A percentile compares a stretch with the other conserved stretches of the same genome.
These are phyloP conservation scores for Cocos nucifera DNA, from an alignment of 176 grass and related monocot genomes.

Conservation along the genomic window DNA sequence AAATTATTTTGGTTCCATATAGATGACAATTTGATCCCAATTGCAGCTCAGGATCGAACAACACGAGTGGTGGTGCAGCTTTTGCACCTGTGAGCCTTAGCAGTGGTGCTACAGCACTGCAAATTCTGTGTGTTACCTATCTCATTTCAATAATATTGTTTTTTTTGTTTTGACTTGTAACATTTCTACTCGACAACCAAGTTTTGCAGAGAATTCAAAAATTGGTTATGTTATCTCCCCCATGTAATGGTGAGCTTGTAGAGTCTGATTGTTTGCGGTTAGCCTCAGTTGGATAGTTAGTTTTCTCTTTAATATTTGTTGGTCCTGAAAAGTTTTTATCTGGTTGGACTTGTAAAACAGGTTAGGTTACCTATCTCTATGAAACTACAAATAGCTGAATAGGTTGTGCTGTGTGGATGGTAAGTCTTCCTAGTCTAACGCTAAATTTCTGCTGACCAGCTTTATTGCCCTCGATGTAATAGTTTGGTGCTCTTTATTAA, in stretches of 20 bases:
- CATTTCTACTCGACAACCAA: slow-evolving; percentile 26
- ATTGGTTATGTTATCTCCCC: slow-evolving; percentile 19
- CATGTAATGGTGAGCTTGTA: background rate
- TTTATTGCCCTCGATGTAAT: no score
- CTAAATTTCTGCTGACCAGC: no score
- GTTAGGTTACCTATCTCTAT: no score
- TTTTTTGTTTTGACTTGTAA: slow-evolving; percentile 50
- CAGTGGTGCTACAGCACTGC: slow-evolving; percentile 31
- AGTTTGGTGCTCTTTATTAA: no score
- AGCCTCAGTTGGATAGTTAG: background rate
- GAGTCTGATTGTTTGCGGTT: background rate
- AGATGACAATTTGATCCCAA: slow-evolving; percentile 6
- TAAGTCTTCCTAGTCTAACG: no score
- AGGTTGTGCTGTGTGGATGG: no score
- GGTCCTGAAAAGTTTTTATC: no score
- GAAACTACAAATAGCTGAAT: no score
- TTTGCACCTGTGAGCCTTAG: slow-evolving; percentile 49
- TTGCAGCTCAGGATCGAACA: slow-evolving; percentile 55
- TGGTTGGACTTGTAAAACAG: no score
- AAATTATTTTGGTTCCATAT: slow-evolving; percentile 13
- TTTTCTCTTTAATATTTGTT: slow-evolving; percentile 1
- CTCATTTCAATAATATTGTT: slow-evolving; percentile 17
- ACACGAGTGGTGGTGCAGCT: slow-evolving; percentile 27
- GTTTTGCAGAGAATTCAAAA: slow-evolving; percentile 41
- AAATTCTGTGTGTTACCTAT: slow-evolving; percentile 17